These are phyloP conservation scores for Mycosarcoma mackinlayi DNA, from an alignment of 1,284 basidiomycete genomes.

Conservation along the genomic window DNA sequence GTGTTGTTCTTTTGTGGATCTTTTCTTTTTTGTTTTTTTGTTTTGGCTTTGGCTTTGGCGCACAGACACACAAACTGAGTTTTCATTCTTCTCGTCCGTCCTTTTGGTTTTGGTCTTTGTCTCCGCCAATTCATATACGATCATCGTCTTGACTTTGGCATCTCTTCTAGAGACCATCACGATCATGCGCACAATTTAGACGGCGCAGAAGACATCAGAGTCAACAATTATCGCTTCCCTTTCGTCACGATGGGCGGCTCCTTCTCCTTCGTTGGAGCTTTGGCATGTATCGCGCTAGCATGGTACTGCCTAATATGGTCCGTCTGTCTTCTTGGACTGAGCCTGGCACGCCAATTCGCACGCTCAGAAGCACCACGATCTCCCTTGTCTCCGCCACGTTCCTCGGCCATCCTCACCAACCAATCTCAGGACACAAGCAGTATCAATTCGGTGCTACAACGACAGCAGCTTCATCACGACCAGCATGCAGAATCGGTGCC, in stretches of 20 bases:
- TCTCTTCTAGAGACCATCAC: too few species aligned
- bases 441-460: slow-evolving; percentile 53
- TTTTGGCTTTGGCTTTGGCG: too few species aligned
- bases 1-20: too few species aligned
- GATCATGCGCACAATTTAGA: too few species aligned
- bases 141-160: too few species aligned
- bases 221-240: neutral
- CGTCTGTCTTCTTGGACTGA: slow-evolving; percentile 80
- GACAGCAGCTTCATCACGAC: slow-evolving; percentile 79
- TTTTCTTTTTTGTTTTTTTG: too few species aligned
- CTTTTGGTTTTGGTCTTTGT: too few species aligned
- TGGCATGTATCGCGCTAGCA: slow-evolving; percentile 67
- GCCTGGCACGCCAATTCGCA: slow-evolving; percentile 55
- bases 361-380: slow-evolving; percentile 30
- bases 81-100: too few species aligned
- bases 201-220: too few species aligned
- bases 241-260: neutral
- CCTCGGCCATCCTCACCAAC: slow-evolving; percentile 29
- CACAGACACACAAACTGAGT: too few species aligned
- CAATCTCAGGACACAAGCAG: slow-evolving; percentile 76
- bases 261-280: neutral
- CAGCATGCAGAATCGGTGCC: slow-evolving; percentile 71
- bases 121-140: too few species aligned
- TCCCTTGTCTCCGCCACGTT: slow-evolving; percentile 38
- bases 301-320: slow-evolving; percentile 82